Percentiles rank a stretch among this genome's conserved stretches.
phyloP scores from a whole-genome alignment of 257 asterid genomes.

The Solanum tacnaense region DNA sequence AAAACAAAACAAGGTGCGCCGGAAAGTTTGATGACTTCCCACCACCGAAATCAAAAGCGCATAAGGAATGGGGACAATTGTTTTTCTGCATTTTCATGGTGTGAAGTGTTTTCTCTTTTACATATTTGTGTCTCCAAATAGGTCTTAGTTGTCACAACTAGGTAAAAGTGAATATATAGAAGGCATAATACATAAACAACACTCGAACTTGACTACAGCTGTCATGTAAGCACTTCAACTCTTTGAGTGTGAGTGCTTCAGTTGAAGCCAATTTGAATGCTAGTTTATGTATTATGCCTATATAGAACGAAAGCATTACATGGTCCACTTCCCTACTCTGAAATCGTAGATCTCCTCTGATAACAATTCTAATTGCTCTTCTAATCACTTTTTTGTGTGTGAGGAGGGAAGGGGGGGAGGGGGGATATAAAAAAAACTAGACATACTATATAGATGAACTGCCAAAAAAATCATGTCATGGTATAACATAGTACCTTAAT shows the following conservation, averaged over 20 bases:
- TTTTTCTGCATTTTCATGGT: neutral
- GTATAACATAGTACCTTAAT: conserved; percentile 33
- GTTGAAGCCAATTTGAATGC: neutral
- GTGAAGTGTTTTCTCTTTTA: no score
- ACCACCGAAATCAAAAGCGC: neutral
- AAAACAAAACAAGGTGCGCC: neutral
- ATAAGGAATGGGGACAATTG: neutral
- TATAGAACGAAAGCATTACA: no score
- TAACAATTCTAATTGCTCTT: neutral
- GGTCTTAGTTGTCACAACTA: no score
- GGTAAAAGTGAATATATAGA: no score
- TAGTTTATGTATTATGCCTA: neutral
- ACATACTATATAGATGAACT: neutral
- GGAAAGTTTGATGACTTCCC: neutral
- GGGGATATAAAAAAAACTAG: neutral
- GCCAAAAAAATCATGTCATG: neutral
- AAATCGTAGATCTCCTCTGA: neutral
- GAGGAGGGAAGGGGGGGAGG: no score
- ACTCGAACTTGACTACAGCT: no score
- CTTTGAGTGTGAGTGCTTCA: no score
- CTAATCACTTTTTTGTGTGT: neutral
- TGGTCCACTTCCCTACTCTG: neutral
- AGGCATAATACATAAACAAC: no score
- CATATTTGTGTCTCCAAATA: no score
- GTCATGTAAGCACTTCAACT: no score